Evolutionary conservation across 192 early-diverging fungal species (phyloP).

Genomic region (Neocallimastix lanati): DNA sequence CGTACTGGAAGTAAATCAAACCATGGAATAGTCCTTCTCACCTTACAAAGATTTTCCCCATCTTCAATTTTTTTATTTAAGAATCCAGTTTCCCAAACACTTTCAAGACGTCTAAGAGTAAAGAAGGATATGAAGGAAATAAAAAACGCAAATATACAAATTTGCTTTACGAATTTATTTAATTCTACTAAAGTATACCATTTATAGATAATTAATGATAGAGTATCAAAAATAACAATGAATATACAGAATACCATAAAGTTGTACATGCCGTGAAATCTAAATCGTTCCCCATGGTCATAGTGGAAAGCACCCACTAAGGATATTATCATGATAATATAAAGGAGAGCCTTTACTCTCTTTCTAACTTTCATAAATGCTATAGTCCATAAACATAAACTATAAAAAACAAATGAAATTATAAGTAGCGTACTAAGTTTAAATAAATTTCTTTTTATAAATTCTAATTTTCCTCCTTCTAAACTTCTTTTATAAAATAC

Average conservation of each 20-base stretch:
- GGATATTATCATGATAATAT: neutral
- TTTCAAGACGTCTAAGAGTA: neutral
- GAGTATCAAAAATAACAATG: neutral
- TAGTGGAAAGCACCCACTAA: neutral
- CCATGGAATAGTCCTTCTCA: too few species aligned
- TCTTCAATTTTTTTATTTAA: too few species aligned
- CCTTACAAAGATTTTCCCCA: too few species aligned
- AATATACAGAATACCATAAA: neutral
- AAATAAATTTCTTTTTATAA: neutral
- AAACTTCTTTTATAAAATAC: neutral
- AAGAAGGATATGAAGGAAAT: neutral
- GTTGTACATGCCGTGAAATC: neutral
- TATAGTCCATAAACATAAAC: neutral
- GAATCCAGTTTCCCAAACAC: too few species aligned
- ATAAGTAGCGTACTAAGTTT: neutral
- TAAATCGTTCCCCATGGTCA: neutral
- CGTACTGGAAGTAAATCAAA: conserved; percentile 26
- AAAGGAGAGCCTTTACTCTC: neutral
- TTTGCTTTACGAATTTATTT: neutral
- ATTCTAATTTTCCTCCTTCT: neutral
- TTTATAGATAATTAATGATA: neutral
- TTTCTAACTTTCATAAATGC: neutral
- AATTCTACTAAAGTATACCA: neutral
- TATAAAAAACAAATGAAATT: neutral
- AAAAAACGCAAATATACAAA: neutral